Conservation (phyloP, 163 green algal species). For the Coccomyxa subellipsoidea region DNA sequence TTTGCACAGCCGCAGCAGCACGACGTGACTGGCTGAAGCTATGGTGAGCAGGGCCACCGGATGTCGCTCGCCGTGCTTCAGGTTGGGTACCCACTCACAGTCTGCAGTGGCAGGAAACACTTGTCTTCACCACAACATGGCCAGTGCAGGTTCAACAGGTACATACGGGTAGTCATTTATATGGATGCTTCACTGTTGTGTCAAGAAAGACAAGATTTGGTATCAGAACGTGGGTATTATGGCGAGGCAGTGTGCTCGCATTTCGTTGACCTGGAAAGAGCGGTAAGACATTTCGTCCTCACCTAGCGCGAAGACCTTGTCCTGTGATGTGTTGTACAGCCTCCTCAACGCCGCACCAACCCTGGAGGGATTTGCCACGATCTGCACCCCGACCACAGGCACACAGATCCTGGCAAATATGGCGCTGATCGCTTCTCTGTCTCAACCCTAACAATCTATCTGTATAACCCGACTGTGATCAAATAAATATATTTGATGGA, state of each 20-base stretch:
- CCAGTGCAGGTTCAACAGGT: no score
- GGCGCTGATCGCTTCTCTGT: neutral
- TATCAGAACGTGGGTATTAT: no score
- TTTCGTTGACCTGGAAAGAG: neutral
- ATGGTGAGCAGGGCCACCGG: neutral
- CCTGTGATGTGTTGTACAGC: neutral
- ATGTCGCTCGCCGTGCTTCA: neutral
- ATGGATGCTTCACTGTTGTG: no score
- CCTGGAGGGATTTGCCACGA: neutral
- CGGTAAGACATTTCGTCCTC: neutral
- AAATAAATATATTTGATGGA: no score
- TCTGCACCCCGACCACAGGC: neutral
- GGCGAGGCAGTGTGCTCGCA: no score
- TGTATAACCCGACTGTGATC: no score
- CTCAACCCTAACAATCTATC: no score
- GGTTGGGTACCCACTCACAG: neutral
- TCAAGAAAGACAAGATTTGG: no score
- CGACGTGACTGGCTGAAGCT: neutral
- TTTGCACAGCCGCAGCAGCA: neutral
- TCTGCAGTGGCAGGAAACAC: neutral
- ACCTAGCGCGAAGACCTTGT: neutral
- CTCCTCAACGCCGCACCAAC: neutral
- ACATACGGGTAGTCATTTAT: no score
- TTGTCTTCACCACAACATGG: no score
- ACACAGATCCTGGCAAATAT: neutral